Conservation (phyloP, 106 monocot species). For the Dioscorea dumetorum region DNA sequence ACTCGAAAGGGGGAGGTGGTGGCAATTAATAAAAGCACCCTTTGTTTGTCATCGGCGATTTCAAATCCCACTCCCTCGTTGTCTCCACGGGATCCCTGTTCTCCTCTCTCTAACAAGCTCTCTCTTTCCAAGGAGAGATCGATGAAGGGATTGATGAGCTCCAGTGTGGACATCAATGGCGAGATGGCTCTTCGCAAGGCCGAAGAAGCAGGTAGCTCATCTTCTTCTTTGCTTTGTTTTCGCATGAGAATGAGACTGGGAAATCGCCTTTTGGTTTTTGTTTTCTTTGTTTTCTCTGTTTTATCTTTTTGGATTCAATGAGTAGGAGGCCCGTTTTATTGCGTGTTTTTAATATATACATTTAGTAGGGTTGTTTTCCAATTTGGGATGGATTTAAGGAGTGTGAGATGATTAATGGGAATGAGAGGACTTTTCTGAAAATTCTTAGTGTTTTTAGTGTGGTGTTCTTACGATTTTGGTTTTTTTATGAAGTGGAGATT, state of each 20-base stretch:
- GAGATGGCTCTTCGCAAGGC: conserved; percentile 30
- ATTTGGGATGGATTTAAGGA: too few relatives aligned
- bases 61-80: conserved; percentile 14
- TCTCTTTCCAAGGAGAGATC: not conserved
- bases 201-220: conserved; percentile 26
- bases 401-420: too few relatives aligned
- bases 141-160: not conserved
- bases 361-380: too few relatives aligned
- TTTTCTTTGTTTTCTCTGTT: not conserved
- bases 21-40: conserved; percentile 2
- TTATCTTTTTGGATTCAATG: too few relatives aligned
- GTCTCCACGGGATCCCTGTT: conserved; percentile 30
- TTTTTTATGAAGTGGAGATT: too few relatives aligned
- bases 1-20: not conserved
- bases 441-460: too few relatives aligned
- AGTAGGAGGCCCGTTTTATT: too few relatives aligned
- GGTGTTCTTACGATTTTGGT: too few relatives aligned
- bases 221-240: not conserved
- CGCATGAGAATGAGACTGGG: too few relatives aligned
- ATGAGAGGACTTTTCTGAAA: too few relatives aligned
- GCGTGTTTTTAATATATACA: too few relatives aligned
- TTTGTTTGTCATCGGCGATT: not conserved
- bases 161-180: conserved; percentile 15
- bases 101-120: not conserved
- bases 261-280: not conserved